These are phyloP conservation scores for Cryphonectria japonica DNA, from an alignment of 2,329 filamentous ascomycete species.

Conservation along the genomic window DNA sequence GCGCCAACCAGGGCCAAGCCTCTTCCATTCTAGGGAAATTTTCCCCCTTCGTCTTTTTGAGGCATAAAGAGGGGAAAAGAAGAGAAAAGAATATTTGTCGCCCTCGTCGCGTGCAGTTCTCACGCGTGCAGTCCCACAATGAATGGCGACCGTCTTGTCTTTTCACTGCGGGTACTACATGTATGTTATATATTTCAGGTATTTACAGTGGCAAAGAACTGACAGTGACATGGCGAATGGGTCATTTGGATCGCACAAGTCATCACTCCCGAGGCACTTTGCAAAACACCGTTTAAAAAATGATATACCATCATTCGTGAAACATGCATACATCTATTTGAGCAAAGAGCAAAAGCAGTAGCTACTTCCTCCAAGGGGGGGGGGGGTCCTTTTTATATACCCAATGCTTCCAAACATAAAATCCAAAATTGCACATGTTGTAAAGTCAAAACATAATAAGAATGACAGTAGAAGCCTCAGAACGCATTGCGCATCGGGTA, in stretches of 20 bases:
- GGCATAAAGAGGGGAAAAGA: not conserved
- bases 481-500: constrained; percentile 28
- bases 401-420: not conserved
- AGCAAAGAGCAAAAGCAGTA: not conserved
- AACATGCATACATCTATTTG: not conserved
- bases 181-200: no score
- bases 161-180: no score
- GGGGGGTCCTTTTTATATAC: not conserved
- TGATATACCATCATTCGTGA: not conserved
- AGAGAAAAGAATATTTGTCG: not conserved
- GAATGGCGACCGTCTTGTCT: no score
- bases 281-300: not conserved
- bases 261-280: not conserved
- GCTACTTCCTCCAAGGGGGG: not conserved
- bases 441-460: not conserved
- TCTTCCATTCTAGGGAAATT: not conserved
- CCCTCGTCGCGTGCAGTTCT: no score
- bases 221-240: no score
- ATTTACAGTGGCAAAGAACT: no score
- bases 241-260: not conserved
- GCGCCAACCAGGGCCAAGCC: not conserved
- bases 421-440: not conserved
- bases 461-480: constrained; percentile 18
- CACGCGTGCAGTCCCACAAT: no score
- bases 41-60: not conserved